These are phyloP conservation scores for Ustilago nuda DNA, from an alignment of 1,284 basidiomycete species.

Conservation along the genomic window DNA sequence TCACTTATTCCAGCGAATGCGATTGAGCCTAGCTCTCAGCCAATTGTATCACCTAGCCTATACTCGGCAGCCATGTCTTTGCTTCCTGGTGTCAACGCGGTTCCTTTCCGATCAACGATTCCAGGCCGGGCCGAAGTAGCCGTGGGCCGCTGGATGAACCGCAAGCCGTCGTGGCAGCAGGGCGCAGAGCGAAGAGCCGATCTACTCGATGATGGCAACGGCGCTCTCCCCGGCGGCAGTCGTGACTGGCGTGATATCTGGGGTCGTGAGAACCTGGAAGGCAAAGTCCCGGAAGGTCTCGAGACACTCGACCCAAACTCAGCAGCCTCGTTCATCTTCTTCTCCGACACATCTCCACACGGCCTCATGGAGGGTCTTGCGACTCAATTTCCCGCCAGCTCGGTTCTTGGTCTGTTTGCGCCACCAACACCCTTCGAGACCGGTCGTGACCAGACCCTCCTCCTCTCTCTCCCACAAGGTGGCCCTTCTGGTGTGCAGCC, in stretches of 20 bases:
- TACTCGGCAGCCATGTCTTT: slow-evolving; percentile 55
- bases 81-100: slow-evolving; percentile 44
- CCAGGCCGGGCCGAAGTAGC: slow-evolving; percentile 51
- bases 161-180: slow-evolving; percentile 56
- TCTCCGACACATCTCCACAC: slow-evolving; percentile 77
- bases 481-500: slow-evolving; percentile 3
- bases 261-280: slow-evolving; percentile 60
- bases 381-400: slow-evolving; percentile 72
- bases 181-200: slow-evolving; percentile 48
- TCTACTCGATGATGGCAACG: slow-evolving; percentile 42
- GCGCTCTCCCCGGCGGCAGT: slow-evolving; percentile 27
- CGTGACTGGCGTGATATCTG: slow-evolving; percentile 59
- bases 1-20: slow-evolving; percentile 48
- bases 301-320: slow-evolving; percentile 39
- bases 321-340: slow-evolving; percentile 74
- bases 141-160: slow-evolving; percentile 57
- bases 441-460: slow-evolving; percentile 81
- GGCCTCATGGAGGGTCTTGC: slow-evolving; percentile 74
- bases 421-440: slow-evolving; percentile 87
- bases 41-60: slow-evolving; percentile 33
- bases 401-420: slow-evolving; percentile 78
- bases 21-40: slow-evolving; percentile 34
- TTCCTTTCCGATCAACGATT: slow-evolving; percentile 58
- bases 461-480: slow-evolving; percentile 71
- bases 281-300: slow-evolving; percentile 47